Conservation (phyloP, 2,329 filamentous ascomycete species). For the Gremmenia infestans region DNA sequence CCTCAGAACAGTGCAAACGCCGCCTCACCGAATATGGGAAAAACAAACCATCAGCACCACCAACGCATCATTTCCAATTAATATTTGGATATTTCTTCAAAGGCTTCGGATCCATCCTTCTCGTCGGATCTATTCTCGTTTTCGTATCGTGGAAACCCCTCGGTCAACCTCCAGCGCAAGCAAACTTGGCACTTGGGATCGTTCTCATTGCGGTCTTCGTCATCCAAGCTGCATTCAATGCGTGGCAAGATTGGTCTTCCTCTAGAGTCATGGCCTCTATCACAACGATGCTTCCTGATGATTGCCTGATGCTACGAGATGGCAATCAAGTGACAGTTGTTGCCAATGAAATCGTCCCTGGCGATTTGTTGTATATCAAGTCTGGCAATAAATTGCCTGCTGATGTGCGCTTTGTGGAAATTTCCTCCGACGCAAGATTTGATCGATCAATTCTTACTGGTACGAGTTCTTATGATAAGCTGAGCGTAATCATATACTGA, state of each 20-base stretch:
- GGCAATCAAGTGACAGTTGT: slow-evolving; percentile 44
- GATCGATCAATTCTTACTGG: slow-evolving; percentile 70
- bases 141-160: slow-evolving; percentile 75
- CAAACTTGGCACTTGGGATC: slow-evolving; percentile 69
- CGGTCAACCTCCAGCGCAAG: slow-evolving; percentile 63
- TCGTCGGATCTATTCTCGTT: slow-evolving; percentile 64
- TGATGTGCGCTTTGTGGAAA: slow-evolving; percentile 65
- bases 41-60: slow-evolving; percentile 62
- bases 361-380: slow-evolving; percentile 64
- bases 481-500: not conserved
- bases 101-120: slow-evolving; percentile 68
- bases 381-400: slow-evolving; percentile 70
- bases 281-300: slow-evolving; percentile 73
- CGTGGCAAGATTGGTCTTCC: slow-evolving; percentile 71
- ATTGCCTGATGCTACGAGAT: slow-evolving; percentile 61
- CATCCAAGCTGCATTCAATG: slow-evolving; percentile 64
- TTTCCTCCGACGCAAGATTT: slow-evolving; percentile 65
- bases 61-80: slow-evolving; percentile 53
- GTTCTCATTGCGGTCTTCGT: slow-evolving; percentile 66
- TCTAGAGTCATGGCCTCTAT: slow-evolving; percentile 75
- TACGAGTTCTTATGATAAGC: slow-evolving; percentile 25
- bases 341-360: slow-evolving; percentile 62
- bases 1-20: slow-evolving; percentile 49
- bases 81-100: slow-evolving; percentile 69
- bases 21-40: slow-evolving; percentile 56